phyloP scores from a whole-genome alignment of 2,329 filamentous ascomycete genomes.

The Fusarium napiforme region DNA sequence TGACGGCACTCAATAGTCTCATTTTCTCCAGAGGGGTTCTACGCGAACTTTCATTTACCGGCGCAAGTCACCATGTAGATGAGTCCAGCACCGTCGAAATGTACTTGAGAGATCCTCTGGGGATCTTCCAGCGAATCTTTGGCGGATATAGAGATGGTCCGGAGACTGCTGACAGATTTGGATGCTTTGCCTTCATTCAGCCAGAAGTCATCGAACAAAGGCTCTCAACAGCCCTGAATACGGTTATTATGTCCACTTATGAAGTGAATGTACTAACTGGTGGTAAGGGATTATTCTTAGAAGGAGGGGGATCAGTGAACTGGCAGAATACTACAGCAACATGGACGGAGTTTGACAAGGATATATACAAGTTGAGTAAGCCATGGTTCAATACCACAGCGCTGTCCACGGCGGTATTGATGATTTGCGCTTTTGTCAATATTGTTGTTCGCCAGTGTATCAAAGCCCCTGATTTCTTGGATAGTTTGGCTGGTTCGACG shows the following conservation, averaged over 20 bases:
- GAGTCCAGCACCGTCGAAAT: neutral
- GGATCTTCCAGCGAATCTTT: accelerated
- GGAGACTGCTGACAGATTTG: accelerated
- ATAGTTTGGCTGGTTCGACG: neutral
- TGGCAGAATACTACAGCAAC: neutral
- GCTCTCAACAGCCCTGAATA: neutral
- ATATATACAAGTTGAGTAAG: neutral
- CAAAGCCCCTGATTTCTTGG: neutral
- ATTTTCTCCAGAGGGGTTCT: neutral
- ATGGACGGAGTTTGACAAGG: neutral
- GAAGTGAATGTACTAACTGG: neutral
- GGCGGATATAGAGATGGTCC: neutral
- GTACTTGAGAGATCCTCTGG: neutral
- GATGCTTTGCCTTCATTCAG: accelerated
- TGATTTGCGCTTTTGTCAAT: neutral
- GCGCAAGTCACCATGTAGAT: neutral
- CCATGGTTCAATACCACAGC: accelerated
- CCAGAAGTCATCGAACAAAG: neutral
- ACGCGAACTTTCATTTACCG: neutral
- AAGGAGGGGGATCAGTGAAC: too few species aligned
- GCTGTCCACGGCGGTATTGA: accelerated
- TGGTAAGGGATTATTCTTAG: neutral
- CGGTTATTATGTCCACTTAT: accelerated
- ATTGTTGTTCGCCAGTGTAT: neutral
- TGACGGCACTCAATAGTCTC: neutral